These are phyloP conservation scores for Stellera chamaejasme DNA, from an alignment of 345 rosid genomes.

Conservation along the genomic window DNA sequence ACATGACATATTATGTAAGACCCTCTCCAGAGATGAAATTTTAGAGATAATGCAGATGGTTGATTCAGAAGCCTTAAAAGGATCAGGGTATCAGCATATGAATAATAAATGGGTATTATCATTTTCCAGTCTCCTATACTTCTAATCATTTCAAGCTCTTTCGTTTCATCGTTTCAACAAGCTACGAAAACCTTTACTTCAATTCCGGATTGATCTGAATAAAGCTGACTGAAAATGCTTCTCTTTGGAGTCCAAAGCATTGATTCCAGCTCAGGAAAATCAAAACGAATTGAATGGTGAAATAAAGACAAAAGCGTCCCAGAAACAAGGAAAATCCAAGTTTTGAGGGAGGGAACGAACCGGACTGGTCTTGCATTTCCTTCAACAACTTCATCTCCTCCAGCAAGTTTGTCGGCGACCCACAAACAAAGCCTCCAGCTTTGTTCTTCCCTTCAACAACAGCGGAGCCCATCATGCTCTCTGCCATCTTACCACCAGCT, in stretches of 20 bases:
- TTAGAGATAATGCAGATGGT: not conserved
- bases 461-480: slow-evolving; percentile 36
- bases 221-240: no score
- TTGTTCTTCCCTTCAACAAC: slow-evolving; percentile 64
- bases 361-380: slow-evolving; percentile 84
- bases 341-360: slow-evolving; percentile 32
- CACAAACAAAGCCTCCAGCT: slow-evolving; percentile 29
- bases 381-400: slow-evolving; percentile 92
- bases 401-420: slow-evolving; percentile 39
- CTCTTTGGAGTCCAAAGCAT: no score
- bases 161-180: no score
- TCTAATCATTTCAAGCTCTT: no score
- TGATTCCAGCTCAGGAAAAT: no score
- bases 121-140: no score
- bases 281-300: no score
- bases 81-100: no score
- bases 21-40: slow-evolving; percentile 7
- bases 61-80: not conserved
- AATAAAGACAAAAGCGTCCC: not conserved
- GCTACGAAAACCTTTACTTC: no score
- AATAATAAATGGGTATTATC: no score
- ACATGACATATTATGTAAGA: slow-evolving; percentile 4
- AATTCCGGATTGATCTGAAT: no score
- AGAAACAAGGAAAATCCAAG: not conserved
- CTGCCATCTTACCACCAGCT: slow-evolving; percentile 10